Percentiles rank a stretch among this genome's conserved stretches.
Conservation (phyloP, 495 filamentous ascomycete species). For the Podospora appendiculata region DNA sequence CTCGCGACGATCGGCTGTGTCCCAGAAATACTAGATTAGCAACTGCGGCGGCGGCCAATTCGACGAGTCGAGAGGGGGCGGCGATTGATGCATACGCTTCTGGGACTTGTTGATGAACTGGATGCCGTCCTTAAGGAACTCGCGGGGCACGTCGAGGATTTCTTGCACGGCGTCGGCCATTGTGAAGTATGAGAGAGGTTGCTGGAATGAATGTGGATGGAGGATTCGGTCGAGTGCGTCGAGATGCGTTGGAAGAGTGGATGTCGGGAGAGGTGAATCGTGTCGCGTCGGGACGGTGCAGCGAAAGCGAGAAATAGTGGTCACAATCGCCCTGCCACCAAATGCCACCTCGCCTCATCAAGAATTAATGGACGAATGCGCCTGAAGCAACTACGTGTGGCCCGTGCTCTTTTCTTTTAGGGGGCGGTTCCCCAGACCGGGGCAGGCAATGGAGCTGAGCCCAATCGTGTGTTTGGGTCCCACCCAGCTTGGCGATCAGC, state of each 20-base stretch:
- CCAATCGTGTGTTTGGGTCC: neutral
- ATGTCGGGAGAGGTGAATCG: neutral
- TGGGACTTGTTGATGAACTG: slow-evolving; percentile 78
- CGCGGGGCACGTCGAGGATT: slow-evolving; percentile 70
- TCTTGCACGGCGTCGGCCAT: slow-evolving; percentile 78
- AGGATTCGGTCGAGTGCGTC: neutral
- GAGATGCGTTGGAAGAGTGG: neutral
- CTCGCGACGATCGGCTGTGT: slow-evolving; percentile 63
- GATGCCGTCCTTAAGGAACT: slow-evolving; percentile 75
- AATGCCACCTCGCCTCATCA: slow-evolving; percentile 15
- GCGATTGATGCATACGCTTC: slow-evolving; percentile 53
- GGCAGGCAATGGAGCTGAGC: neutral
- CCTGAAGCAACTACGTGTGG: neutral
- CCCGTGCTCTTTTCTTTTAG: neutral
- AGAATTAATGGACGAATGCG: neutral
- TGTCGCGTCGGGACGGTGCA: neutral
- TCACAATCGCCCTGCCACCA: slow-evolving; percentile 10
- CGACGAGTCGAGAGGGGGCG: neutral
- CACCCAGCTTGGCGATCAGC: neutral
- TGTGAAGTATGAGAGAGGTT: slow-evolving; percentile 6
- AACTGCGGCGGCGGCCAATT: neutral
- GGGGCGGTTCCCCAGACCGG: neutral
- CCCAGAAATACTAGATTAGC: neutral
- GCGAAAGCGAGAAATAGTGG: slow-evolving; percentile 8
- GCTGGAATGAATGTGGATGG: neutral